These are phyloP conservation scores for Erysimum cheiranthoides DNA, from an alignment of 345 rosid species.

Conservation along the genomic window DNA sequence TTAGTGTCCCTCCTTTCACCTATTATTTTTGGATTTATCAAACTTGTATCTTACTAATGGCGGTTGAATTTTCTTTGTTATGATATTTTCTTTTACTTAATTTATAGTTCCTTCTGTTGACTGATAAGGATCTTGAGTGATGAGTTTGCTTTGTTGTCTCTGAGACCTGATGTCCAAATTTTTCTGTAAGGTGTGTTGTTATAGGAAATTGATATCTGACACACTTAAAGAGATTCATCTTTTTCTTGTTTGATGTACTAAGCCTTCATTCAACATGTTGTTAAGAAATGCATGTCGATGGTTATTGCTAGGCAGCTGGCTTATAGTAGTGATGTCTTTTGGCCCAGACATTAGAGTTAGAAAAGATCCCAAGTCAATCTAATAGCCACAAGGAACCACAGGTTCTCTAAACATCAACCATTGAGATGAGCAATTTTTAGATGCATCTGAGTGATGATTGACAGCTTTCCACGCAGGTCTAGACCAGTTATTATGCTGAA, in stretches of 20 bases:
- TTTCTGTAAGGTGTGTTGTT: not conserved
- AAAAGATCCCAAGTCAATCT: not conserved
- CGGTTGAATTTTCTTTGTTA: not conserved
- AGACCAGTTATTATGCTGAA: not conserved
- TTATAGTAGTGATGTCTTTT: not conserved
- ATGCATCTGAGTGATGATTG: slow-evolving; percentile 8
- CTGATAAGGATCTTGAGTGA: slow-evolving; percentile 1
- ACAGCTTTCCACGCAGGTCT: not conserved
- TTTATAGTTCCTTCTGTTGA: slow-evolving; percentile 10
- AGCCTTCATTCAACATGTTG: not conserved
- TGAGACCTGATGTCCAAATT: not conserved
- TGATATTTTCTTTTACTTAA: not conserved
- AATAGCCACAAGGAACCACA: slow-evolving; percentile 2
- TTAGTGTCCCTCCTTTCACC: not conserved
- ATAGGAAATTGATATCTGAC: not conserved
- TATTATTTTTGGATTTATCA: not conserved
- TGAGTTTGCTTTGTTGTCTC: slow-evolving; percentile 12
- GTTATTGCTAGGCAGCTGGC: not conserved
- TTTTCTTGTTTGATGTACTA: slow-evolving; percentile 16
- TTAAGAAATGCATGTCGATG: not conserved
- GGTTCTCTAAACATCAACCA: not conserved
- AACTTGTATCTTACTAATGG: slow-evolving; percentile 3
- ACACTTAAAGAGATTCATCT: not conserved
- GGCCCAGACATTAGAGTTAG: not conserved
- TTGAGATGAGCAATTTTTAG: not conserved